These are phyloP conservation scores for Volvariella volvacea DNA, from an alignment of 1,284 basidiomycete species.

Conservation along the genomic window DNA sequence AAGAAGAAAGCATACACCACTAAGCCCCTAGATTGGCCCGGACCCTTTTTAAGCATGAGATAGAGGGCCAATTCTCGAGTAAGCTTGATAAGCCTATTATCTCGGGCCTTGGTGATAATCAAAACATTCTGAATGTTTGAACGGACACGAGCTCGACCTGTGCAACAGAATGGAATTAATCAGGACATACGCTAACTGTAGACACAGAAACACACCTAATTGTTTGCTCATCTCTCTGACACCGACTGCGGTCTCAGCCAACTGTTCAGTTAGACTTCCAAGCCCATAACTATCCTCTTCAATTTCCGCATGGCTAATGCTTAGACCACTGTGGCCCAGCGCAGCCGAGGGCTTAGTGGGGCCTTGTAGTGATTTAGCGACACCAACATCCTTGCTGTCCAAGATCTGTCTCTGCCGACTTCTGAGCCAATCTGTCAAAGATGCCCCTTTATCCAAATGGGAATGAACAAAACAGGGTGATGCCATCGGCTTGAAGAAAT, in stretches of 20 bases:
- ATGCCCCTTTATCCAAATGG: conserved; percentile 70
- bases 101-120: conserved; percentile 96
- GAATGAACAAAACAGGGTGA: conserved; percentile 89
- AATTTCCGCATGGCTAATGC: conserved; percentile 18
- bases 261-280: conserved; percentile 80
- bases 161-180: conserved; percentile 6
- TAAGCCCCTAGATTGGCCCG: conserved; percentile 59
- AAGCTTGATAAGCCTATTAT: conserved; percentile 93
- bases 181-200: too few relatives aligned
- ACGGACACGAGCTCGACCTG: conserved; percentile 88
- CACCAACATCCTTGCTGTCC: conserved; percentile 34
- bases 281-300: conserved; percentile 61
- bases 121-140: conserved; percentile 90
- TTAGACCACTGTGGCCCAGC: conserved; percentile 4
- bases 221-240: conserved; percentile 99
- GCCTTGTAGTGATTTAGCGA: conserved; percentile 41
- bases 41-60: conserved; percentile 76
- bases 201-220: conserved; percentile 60
- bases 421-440: conserved; percentile 64
- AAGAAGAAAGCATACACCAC: conserved; percentile 53
- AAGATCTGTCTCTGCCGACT: conserved; percentile 33
- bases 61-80: conserved; percentile 95
- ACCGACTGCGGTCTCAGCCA: conserved; percentile 95
- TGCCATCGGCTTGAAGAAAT: conserved; percentile 33
- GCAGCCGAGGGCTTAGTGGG: conserved; percentile 10